These are phyloP conservation scores for Populus nigra DNA, from an alignment of 345 rosid genomes.

Conservation along the genomic window DNA sequence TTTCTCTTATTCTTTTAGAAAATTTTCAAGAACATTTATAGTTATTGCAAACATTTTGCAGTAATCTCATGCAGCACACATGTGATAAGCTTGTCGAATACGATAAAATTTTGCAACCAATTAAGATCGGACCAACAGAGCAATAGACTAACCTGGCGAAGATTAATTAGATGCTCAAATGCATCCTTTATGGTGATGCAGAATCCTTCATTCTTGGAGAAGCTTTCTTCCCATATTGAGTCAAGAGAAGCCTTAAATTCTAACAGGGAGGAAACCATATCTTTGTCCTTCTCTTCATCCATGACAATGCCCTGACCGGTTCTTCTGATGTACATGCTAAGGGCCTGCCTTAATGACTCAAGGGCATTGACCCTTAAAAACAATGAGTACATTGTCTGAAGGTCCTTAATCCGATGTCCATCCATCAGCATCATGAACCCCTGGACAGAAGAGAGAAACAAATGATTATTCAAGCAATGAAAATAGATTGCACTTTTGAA, in stretches of 20 bases:
- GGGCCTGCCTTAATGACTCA: slow-evolving; percentile 79
- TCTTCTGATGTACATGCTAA: slow-evolving; percentile 73
- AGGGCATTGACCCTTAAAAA: slow-evolving; percentile 82
- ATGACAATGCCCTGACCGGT: slow-evolving; percentile 77
- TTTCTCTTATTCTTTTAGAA: not conserved
- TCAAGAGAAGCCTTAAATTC: slow-evolving; percentile 94
- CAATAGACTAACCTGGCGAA: slow-evolving; percentile 70
- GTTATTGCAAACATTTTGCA: not conserved
- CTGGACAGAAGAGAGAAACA: slow-evolving; percentile 38
- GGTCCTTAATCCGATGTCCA: slow-evolving; percentile 89
- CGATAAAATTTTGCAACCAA: not conserved
- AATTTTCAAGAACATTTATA: not conserved
- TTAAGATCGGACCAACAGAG: slow-evolving; percentile 3
- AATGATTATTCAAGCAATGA: slow-evolving; percentile 1
- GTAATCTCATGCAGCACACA: not conserved
- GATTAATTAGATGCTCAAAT: slow-evolving; percentile 90
- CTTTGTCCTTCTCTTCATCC: slow-evolving; percentile 99
- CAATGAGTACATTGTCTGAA: slow-evolving; percentile 72
- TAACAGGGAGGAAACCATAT: slow-evolving; percentile 80
- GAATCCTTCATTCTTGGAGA: slow-evolving; percentile 82
- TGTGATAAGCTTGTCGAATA: not conserved
- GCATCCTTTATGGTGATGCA: slow-evolving; percentile 89
- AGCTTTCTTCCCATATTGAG: slow-evolving; percentile 88
- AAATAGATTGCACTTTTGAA: slow-evolving; percentile 4
- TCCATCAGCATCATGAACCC: slow-evolving; percentile 89